Evolutionary conservation across 2,329 filamentous ascomycete genomes (phyloP), one percentile per base, ranked within the genome.

Genomic region (Nothophoma quercina): DNA sequence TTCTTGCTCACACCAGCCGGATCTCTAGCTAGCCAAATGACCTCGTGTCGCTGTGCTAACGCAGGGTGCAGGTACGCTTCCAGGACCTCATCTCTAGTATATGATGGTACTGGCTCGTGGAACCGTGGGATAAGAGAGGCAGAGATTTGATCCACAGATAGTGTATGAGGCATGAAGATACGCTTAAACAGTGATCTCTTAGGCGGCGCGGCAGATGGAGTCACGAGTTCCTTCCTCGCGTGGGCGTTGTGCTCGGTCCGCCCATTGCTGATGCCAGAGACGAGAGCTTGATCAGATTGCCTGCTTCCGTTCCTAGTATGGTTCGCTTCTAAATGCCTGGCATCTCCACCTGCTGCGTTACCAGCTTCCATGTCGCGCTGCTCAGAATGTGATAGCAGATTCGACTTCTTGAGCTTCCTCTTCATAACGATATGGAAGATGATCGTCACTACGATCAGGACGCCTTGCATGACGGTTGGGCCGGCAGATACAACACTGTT

Each of bases 391-490:
- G n/a, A n/a, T n/a, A n/a, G n/a, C n/a, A n/a, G n/a, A n/a, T n/a
- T n/a, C n/a, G n/a, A n/a, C n/a, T n/a, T n/a, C n/a, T n/a, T n/a
- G 13, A 16, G 35, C 22, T 39, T 39, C 12, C 25, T 13, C 23
- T 39, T 39, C n/a, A n/a, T n/a, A n/a, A 51, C 56, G 19, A 54
- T 57, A 50, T 72, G 68, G 56, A 72, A 73, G 28, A 70, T 33
- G 12, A 69, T 40, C 1, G 71, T 73, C 1, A 54, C 44, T 21
- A 70, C 35, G 53, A 75, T 59, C n/a, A 75, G 57, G 2, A 69
- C 10, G 8, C 51, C 59, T 3, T 68, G 58, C 55, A 75, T 68
- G 29, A 73, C 58, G 3, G 61, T 54, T 2, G 72, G 71, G 4
- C 72, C 71, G 6, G 62, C 70, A 1, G 71, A 71, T 26, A 61